Conservation (phyloP, 176 grass and related monocot genomes). For the Aegilops speltoides region DNA sequence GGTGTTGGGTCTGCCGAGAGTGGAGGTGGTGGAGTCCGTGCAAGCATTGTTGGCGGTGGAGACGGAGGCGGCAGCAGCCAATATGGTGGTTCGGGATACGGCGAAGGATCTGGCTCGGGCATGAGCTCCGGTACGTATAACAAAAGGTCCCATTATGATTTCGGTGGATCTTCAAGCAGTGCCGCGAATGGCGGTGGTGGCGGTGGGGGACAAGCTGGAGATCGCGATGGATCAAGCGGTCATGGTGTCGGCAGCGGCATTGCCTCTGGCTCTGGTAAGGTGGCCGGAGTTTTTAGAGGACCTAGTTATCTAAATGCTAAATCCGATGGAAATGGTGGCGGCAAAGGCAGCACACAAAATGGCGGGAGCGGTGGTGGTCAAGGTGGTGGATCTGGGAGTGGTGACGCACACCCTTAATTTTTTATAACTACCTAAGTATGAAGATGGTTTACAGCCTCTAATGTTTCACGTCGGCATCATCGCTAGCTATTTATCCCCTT, state of each 20-base stretch:
- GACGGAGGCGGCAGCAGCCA: background rate
- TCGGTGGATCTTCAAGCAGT: too few species aligned
- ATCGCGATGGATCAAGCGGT: too few species aligned
- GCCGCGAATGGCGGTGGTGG: too few species aligned
- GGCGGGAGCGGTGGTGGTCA: conserved; percentile 9
- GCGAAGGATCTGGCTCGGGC: background rate
- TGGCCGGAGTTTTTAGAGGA: too few species aligned
- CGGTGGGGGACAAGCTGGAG: too few species aligned
- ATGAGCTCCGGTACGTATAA: background rate
- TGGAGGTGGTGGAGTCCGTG: background rate
- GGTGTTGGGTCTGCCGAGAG: background rate
- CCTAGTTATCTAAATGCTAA: background rate
- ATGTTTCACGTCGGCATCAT: too few species aligned
- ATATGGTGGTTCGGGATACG: background rate
- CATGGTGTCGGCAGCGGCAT: too few species aligned
- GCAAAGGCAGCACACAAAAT: background rate
- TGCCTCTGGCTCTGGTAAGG: too few species aligned
- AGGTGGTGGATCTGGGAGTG: background rate
- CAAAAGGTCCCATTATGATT: background rate
- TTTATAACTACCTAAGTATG: background rate
- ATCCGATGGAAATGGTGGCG: background rate
- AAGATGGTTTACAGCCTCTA: too few species aligned
- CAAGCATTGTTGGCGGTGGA: background rate
- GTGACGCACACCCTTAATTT: background rate
- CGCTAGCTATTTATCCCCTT: too few species aligned